Percentiles rank a stretch among this genome's conserved stretches.
phyloP scores from a whole-genome alignment of 306 rosid species.

The Gleditsia sinensis region DNA sequence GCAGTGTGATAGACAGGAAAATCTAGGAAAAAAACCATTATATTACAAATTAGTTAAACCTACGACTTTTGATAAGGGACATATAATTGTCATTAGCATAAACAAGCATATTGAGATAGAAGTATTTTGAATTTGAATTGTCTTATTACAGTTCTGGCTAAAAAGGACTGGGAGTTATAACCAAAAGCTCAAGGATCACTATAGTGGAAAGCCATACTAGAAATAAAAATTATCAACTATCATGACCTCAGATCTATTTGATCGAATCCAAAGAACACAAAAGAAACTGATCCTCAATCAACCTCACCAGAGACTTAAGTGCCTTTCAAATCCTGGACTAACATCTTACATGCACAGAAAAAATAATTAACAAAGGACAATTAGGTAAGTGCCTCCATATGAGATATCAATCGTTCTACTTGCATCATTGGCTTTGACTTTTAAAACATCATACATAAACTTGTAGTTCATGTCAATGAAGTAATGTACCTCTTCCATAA shows the following conservation, averaged over 20 bases:
- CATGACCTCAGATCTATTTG: background rate
- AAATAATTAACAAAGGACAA: background rate
- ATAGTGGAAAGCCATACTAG: background rate
- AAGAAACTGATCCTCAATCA: background rate
- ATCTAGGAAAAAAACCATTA: constrained; percentile 47
- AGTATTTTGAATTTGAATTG: background rate
- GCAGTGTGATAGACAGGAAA: constrained; percentile 97
- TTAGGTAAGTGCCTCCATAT: background rate
- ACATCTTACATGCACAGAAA: background rate
- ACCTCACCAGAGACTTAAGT: background rate
- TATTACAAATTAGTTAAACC: background rate
- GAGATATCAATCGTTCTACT: constrained; percentile 7
- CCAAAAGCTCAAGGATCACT: background rate
- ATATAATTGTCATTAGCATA: background rate
- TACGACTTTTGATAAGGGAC: background rate
- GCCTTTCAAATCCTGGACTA: constrained; percentile 5
- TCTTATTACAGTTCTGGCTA: background rate
- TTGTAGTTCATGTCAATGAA: background rate
- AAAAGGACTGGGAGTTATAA: background rate
- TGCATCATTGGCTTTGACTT: background rate
- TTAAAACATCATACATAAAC: constrained; percentile 12
- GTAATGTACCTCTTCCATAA: constrained; percentile 79
- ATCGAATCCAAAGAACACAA: background rate
- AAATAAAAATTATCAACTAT: background rate
- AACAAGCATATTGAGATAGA: background rate